Evolutionary conservation across 768 basidiomycete species (phyloP), one percentile per base, ranked within the genome.

Genomic region (Suillus variegatus): DNA sequence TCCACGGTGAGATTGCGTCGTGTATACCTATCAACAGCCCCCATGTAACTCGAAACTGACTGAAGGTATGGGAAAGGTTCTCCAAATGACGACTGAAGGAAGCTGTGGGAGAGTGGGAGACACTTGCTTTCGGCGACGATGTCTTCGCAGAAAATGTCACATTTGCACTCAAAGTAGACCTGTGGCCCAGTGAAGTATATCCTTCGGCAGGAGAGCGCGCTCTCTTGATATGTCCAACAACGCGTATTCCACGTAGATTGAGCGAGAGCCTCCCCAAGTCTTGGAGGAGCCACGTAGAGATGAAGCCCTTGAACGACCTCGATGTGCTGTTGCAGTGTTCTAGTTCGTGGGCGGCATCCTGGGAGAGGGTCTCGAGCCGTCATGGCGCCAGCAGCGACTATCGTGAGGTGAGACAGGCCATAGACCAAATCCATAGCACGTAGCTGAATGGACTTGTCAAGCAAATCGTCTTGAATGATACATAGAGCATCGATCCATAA

Each of bases 161-260:
- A 13, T 70, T 14, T 47, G 46, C 72, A 74, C 18, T 68, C 64
- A 55, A 70, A 73, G 32, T 74, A 74, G 4, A 72, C 10, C 25
- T 74, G 69, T 9, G 72, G 51, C 14, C 64, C 60, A 9, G 72
- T 51, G 22, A 51, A 51, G 3, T 51, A 51, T 51, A 51, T 25
- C 14, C 49, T 25, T 51, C 49, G 25, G 3, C 13, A 14, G 3
- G 49, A 51, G 25, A 51, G 49, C 22, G 49, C 49, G 7, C 49
- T 51, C 22, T 51, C 49, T 51, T 51, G 49, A 16, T 51, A 51
- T 13, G 49, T 51, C 49, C 49, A 51, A 25, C 49, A 73, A 12
- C 73, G 65, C 10, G 65, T 70, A 22, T 60, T 22, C 72, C 73
- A 74, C 4, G 43, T 40, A 3, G 71, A 66, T 7, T 65, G 66